Conservation (phyloP, 1,284 basidiomycete genomes). For the Xanthoconium separans region DNA sequence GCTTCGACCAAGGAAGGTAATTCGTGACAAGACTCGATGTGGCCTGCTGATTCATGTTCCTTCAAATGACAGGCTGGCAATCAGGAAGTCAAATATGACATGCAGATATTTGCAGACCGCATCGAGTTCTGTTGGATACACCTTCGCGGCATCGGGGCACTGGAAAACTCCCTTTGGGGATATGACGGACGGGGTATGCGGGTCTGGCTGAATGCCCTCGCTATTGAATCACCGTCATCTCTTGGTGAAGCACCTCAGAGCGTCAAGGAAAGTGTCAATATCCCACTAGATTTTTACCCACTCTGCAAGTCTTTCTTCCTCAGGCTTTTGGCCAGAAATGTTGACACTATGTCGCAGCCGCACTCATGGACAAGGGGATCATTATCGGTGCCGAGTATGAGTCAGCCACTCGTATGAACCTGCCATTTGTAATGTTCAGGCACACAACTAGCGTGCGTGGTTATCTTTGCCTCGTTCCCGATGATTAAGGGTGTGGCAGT, state of each 20-base stretch:
- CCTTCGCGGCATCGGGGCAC: constrained; percentile 84
- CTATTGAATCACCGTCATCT: constrained; percentile 66
- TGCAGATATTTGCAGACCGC: constrained; percentile 94
- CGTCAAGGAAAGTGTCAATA: constrained; percentile 90
- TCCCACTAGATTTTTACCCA: constrained; percentile 93
- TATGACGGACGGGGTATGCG: constrained; percentile 90
- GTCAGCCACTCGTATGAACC: constrained; percentile 68
- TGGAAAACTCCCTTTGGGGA: constrained; percentile 98
- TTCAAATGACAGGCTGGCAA: constrained; percentile 58
- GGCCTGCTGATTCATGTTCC: constrained; percentile 2
- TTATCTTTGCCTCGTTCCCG: neutral
- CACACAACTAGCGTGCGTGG: constrained; percentile 81
- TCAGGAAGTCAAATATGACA: constrained; percentile 95
- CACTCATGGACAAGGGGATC: constrained; percentile 98
- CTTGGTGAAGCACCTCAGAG: constrained; percentile 50
- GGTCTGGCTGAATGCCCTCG: constrained; percentile 94
- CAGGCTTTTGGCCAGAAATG: constrained; percentile 1
- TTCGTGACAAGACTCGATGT: constrained; percentile 1
- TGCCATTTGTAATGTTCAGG: constrained; percentile 92
- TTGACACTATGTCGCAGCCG: constrained; percentile 52
- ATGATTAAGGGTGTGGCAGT: constrained; percentile 44
- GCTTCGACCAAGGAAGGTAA: constrained; percentile 78
- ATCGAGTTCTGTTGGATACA: constrained; percentile 99
- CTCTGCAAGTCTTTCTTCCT: constrained; percentile 64
- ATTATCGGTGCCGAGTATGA: constrained; percentile 96